Conservation (phyloP, 2,329 filamentous ascomycete genomes). For the Sporothrix mexicana region DNA sequence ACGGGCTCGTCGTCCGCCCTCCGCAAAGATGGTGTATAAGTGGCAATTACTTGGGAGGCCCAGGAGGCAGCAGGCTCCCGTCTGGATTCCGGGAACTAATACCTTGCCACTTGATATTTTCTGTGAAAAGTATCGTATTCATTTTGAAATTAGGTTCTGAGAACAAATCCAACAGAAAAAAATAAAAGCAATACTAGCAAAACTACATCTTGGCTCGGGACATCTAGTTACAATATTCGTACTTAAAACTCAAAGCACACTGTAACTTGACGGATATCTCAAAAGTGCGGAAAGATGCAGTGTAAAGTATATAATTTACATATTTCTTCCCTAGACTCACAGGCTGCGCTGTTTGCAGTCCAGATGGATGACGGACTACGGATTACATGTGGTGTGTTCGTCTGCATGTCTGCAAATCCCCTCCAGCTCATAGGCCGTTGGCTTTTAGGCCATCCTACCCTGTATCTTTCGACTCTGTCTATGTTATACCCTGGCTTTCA, state of each 20-base stretch:
- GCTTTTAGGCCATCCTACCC: constrained; percentile 2
- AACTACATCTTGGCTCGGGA: no score
- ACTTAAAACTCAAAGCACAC: no score
- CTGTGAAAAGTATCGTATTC: no score
- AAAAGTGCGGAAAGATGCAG: neutral
- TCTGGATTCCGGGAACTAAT: neutral
- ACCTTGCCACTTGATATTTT: neutral
- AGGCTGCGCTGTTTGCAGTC: no score
- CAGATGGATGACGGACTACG: no score
- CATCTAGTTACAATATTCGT: no score
- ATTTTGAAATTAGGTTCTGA: no score
- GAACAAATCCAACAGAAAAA: no score
- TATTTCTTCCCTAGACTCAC: neutral
- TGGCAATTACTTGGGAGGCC: constrained; percentile 13
- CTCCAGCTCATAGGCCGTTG: neutral
- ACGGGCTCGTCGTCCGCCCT: neutral
- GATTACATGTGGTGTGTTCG: neutral
- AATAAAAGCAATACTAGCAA: no score
- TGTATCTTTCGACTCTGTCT: no score
- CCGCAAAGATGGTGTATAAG: neutral
- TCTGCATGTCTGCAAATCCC: constrained; percentile 7
- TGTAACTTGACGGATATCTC: no score
- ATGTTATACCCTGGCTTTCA: neutral
- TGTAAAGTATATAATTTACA: no score
- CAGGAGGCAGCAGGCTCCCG: neutral